Evolutionary conservation across 257 asterid species (phyloP).

Genomic region (Henckelia pumila): DNA sequence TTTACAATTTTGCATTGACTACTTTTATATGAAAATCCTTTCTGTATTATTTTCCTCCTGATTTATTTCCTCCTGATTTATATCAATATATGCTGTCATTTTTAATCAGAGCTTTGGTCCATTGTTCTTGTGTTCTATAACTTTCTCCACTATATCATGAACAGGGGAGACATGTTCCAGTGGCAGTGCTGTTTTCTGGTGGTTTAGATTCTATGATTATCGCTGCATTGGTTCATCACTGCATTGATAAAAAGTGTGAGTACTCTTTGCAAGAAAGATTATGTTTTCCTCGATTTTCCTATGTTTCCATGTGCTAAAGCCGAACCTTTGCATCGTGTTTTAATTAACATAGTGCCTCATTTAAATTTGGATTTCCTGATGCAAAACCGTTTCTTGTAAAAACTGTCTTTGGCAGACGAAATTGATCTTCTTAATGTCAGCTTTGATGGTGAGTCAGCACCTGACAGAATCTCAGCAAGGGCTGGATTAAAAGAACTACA

Average conservation of each 20-base stretch:
- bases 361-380: slow-evolving; percentile 10
- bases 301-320: slow-evolving; percentile 11
- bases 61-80: not conserved
- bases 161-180: slow-evolving; percentile 53
- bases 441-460: slow-evolving; percentile 85
- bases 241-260: slow-evolving; percentile 78
- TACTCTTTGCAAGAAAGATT: slow-evolving; percentile 18
- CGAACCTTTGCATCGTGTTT: not conserved
- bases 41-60: not conserved
- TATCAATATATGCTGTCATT: not conserved
- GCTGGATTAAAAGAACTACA: slow-evolving; percentile 85
- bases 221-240: slow-evolving; percentile 79
- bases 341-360: not conserved
- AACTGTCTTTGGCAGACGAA: slow-evolving; percentile 55
- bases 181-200: slow-evolving; percentile 94
- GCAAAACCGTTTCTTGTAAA: not conserved
- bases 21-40: not conserved
- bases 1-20: slow-evolving; percentile 7
- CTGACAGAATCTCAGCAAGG: slow-evolving; percentile 88
- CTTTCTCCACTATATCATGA: slow-evolving; percentile 31
- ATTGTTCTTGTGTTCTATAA: slow-evolving; percentile 34
- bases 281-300: slow-evolving; percentile 17
- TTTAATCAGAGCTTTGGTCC: not conserved
- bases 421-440: slow-evolving; percentile 93
- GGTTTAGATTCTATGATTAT: slow-evolving; percentile 96